These are phyloP conservation scores for Alternaria conjuncta DNA, from an alignment of 2,329 filamentous ascomycete genomes.

Conservation along the genomic window DNA sequence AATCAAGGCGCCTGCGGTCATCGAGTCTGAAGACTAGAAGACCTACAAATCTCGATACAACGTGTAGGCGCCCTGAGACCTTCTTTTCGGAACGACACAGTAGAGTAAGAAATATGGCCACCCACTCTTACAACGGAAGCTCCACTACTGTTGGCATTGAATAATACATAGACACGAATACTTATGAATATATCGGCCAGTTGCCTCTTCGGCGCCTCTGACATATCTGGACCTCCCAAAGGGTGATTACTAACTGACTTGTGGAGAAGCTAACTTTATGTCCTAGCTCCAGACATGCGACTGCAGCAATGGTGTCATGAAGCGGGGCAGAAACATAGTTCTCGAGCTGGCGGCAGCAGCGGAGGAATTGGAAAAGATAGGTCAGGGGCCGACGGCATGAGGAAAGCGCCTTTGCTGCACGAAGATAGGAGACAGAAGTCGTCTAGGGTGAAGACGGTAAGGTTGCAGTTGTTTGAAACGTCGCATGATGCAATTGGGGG, in stretches of 20 bases:
- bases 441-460: conserved; percentile 24
- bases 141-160: not conserved
- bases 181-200: conserved; percentile 3
- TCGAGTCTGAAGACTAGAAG: conserved; percentile 63
- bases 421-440: conserved; percentile 6
- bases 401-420: not conserved
- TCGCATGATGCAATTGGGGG: conserved; percentile 21
- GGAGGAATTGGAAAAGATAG: conserved; percentile 12
- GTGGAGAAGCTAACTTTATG: not conserved
- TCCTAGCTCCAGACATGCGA: not conserved
- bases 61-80: not conserved
- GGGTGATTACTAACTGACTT: not conserved
- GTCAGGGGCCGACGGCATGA: conserved; percentile 6
- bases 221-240: not conserved
- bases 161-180: conserved; percentile 17
- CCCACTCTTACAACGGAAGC: not conserved
- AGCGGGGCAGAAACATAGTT: not conserved
- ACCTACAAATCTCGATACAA: not conserved
- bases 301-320: not conserved
- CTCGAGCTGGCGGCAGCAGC: conserved; percentile 29
- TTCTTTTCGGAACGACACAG: conserved; percentile 2
- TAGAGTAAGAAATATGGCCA: not conserved
- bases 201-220: not conserved
- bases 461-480: conserved; percentile 4
- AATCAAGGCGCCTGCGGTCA: conserved; percentile 68